Evolutionary conservation across 768 basidiomycete species (phyloP).

Genomic region (Artomyces pyxidatus): DNA sequence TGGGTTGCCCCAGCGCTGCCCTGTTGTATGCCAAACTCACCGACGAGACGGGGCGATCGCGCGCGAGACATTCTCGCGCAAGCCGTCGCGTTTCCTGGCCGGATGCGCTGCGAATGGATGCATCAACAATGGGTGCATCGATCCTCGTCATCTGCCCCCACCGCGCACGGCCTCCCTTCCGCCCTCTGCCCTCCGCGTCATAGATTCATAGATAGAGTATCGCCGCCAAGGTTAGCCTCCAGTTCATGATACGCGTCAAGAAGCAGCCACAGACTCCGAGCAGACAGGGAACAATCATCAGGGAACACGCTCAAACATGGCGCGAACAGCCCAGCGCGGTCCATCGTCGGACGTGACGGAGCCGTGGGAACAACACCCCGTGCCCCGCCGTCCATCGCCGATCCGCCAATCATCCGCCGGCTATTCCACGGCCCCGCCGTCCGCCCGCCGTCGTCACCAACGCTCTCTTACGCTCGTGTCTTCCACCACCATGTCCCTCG

Average conservation of each 20-base stretch:
- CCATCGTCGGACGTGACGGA: neutral
- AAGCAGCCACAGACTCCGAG: no score
- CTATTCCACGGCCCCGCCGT: neutral
- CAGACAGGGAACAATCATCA: no score
- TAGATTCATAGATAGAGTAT: no score
- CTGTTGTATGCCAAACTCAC: neutral
- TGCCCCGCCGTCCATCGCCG: neutral
- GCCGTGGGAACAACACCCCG: neutral
- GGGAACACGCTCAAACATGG: no score
- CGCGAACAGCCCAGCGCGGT: no score
- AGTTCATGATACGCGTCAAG: no score
- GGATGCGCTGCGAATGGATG: neutral
- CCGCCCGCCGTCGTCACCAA: neutral
- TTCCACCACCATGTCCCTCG: slow-evolving; percentile 10
- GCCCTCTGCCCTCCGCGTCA: neutral
- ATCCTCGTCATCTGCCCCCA: neutral
- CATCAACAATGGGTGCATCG: no score
- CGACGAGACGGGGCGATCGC: no score
- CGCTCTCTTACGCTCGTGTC: neutral
- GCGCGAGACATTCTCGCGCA: neutral
- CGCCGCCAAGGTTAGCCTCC: no score
- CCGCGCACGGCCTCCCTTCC: neutral
- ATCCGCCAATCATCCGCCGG: neutral
- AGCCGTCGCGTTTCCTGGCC: neutral
- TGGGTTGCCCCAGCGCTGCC: neutral